Evolutionary conservation across 2,329 filamentous ascomycete genomes (phyloP).

Genomic region (Talaromyces sp.): DNA sequence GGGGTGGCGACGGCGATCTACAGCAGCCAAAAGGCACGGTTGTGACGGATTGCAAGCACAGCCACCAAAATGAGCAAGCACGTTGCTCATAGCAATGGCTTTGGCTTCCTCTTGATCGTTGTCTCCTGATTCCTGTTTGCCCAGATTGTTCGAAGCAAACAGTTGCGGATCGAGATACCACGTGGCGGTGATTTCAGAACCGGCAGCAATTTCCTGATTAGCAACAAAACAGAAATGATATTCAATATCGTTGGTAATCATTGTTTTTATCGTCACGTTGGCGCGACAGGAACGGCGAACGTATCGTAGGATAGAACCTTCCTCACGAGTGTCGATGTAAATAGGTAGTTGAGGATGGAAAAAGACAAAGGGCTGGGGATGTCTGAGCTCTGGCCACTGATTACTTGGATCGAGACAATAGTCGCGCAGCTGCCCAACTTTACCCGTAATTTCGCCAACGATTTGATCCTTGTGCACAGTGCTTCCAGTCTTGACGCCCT

Average conservation of each 20-base stretch:
- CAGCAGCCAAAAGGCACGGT: conserved; percentile 35
- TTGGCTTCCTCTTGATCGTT: conserved; percentile 34
- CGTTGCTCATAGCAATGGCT: conserved; percentile 43
- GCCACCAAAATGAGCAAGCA: conserved; percentile 45
- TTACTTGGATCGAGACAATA: conserved; percentile 65
- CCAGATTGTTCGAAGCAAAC: conserved; percentile 33
- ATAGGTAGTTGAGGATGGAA: conserved; percentile 85
- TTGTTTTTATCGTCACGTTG: conserved; percentile 83
- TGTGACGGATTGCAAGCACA: conserved; percentile 40
- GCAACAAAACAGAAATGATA: conserved; percentile 94
- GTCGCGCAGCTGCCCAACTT: conserved; percentile 67
- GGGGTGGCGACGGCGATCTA: conserved; percentile 38
- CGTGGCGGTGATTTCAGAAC: conserved; percentile 44
- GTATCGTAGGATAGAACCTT: conserved; percentile 81
- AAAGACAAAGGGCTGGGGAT: conserved; percentile 67
- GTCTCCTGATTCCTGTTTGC: conserved; percentile 37
- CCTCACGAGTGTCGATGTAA: conserved; percentile 84
- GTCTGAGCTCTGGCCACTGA: conserved; percentile 60
- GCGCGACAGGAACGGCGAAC: conserved; percentile 88
- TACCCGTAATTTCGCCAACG: conserved; percentile 71
- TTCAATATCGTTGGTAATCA: conserved; percentile 69
- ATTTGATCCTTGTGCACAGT: conserved; percentile 49
- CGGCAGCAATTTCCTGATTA: conserved; percentile 65
- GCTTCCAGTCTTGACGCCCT: conserved; percentile 49
- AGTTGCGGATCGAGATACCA: conserved; percentile 44